Base-by-base conservation (phyloP, 2,329 filamentous ascomycete genomes). In the Ceratocystis papillata region DNA sequence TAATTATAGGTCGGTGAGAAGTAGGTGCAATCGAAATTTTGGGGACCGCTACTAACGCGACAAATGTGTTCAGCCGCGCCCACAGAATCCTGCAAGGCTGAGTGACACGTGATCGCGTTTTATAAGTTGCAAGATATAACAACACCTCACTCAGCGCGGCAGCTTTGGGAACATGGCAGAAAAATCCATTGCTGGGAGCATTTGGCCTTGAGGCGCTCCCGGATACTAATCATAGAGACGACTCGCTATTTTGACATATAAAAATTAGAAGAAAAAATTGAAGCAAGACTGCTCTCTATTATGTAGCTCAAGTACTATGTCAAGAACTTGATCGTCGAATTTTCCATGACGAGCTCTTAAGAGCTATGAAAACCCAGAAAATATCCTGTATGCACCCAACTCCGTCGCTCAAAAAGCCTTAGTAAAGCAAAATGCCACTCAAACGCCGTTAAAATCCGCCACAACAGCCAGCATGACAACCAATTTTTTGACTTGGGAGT, bases 41-140 rank as follows among this genome's bases (percentile, higher is more conserved):
- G 41, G 65, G 37, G 44, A 45, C 46, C 50, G 44, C 48, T 37
- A 37, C 33, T 10, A 63, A 63, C 61, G 65, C 65, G 65, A 28
- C 25, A 48, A 60, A 20, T 62, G 66, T 65, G 63, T 65, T 65
- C 66, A 67, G 66, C 66, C 66, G 63, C 66, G 66, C 50, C 53
- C 28, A 10, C n/a, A 48, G 20, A 67, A 67, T 67, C 66, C 63
- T 67, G 22, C 66, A 65, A 67, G 66, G 66, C 66, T 67, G 60
- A 46, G 63, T 41, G 4, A 41, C 63, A 68, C 63, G 64, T 68
- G 63, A 68, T 66, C 65, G 44, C 48, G n/a, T 12, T 8, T 37
- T 44, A 2, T 20, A 41, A 41, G 37, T 41, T 41, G 12, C 37
- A 41, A 41, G 12, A 41, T 15, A 12, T 7, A 41, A n/a, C n/a